phyloP scores from a whole-genome alignment of 1,284 basidiomycete species.

The Pulveroboletus sp. region DNA sequence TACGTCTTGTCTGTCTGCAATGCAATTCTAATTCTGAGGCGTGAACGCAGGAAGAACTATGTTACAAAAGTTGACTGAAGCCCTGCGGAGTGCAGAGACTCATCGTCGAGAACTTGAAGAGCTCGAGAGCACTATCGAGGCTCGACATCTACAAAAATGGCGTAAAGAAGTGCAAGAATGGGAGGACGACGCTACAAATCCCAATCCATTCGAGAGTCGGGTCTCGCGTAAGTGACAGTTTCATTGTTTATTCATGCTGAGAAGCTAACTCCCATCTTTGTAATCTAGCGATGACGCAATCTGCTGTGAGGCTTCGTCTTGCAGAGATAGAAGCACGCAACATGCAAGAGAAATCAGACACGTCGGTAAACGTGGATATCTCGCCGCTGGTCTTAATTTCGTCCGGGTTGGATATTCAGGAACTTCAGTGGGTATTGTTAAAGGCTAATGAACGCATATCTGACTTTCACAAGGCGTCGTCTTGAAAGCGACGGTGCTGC shows the following conservation, averaged over 20 bases:
- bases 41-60: too few species aligned
- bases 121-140: neutral
- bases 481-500: too few species aligned
- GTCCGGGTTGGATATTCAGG: neutral
- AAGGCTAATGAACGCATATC: too few species aligned
- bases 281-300: neutral
- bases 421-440: neutral
- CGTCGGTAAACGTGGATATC: neutral
- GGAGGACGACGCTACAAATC: slow-evolving; percentile 1
- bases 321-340: neutral
- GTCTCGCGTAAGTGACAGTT: too few species aligned
- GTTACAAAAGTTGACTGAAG: too few species aligned
- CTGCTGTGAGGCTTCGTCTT: slow-evolving; percentile 1
- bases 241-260: too few species aligned
- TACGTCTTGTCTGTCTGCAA: neutral
- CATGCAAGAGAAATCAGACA: neutral
- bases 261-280: too few species aligned
- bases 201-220: slow-evolving; percentile 7
- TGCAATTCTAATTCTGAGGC: too few species aligned
- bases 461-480: too few species aligned
- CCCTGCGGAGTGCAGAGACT: neutral
- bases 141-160: neutral
- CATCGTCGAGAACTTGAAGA: neutral
- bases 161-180: neutral
- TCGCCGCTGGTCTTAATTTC: slow-evolving; percentile 4